Base-by-base conservation (phyloP, 345 rosid genomes). In the Chamaenerion angustifolium region DNA sequence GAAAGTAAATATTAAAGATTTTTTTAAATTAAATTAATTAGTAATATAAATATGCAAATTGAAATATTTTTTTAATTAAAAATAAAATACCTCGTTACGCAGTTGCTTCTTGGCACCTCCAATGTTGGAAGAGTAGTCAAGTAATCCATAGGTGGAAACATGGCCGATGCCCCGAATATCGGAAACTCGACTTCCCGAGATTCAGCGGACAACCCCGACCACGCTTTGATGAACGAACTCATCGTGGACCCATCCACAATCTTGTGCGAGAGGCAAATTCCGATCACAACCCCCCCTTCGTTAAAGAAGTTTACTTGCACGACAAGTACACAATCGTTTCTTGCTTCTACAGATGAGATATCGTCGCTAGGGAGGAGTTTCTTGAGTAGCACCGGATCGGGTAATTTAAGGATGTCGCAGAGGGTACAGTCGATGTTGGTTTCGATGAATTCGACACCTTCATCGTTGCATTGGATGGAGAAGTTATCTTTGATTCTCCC, bases 241-340 rank as follows among this genome's bases (percentile, higher is more conserved):
- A 48, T 23, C 2, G 64, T 41, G 51, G 49, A 21, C 10, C 46
- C 70, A 25, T 69, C 70, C 4, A 43, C 54, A 12, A 64, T 48
- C 57, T 51, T 56, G 49, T 69, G 74, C 15, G 66, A 60, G 16
- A 61, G 12, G 48, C 66, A 60, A 10, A 64, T 12, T 2, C 74
- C 69, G 1, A 64, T 41, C 3, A 52, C 64, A 4, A 69, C 27
- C 12, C 70, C 70, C 0, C 74, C 74, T 18, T 64, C 57, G 2
- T 49, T 19, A 45, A 59, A 60, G 23, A 43, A 52, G 52, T 63
- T 74, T 18, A 52, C 65, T 54, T 74, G 68, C 40, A 70, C 76
- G 8, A 64, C 66, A 19, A 66, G 43, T 46, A 64, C 51, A 31
- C 31, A 31, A n/a, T 42, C 46, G n/a, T 66, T 42, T 31, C 43